Evolutionary conservation across 345 rosid species (phyloP).

Genomic region (Excoecaria cochinchinensis): DNA sequence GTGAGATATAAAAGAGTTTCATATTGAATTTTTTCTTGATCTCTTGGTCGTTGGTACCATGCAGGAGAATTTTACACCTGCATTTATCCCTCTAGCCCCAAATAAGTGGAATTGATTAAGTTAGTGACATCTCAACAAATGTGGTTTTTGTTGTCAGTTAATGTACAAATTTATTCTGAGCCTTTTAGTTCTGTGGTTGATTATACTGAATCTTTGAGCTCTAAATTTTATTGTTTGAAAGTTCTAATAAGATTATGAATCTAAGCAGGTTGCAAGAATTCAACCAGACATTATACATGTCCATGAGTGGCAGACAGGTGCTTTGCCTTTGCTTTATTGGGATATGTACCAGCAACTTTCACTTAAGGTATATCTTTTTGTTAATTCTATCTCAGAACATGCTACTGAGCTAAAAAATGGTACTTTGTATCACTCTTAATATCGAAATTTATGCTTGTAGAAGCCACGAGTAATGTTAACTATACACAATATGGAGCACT

Average conservation of each 20-base stretch:
- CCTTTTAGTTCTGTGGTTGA: slow-evolving; percentile 1
- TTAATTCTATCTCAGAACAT: not conserved
- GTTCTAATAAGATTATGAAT: slow-evolving; percentile 14
- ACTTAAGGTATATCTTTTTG: slow-evolving; percentile 38
- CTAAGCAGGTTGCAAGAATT: slow-evolving; percentile 43
- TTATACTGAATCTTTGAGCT: slow-evolving; percentile 4
- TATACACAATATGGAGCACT: slow-evolving; percentile 63
- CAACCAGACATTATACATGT: slow-evolving; percentile 62
- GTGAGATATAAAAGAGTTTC: not conserved
- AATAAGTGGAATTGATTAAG: not conserved
- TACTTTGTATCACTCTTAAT: not conserved
- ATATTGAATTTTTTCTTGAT: slow-evolving; percentile 4
- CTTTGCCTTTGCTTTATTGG: slow-evolving; percentile 58
- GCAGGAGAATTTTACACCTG: slow-evolving; percentile 9
- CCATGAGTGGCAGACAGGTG: slow-evolving; percentile 65
- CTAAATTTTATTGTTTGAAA: not conserved
- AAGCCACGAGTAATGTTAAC: slow-evolving; percentile 53
- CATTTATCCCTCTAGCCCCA: slow-evolving; percentile 1
- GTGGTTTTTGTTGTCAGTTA: slow-evolving; percentile 7
- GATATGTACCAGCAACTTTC: slow-evolving; percentile 54
- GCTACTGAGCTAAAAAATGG: not conserved
- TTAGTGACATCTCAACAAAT: slow-evolving; percentile 13
- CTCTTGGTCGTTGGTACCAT: not conserved
- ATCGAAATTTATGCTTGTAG: slow-evolving; percentile 22
- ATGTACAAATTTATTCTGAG: slow-evolving; percentile 3